phyloP scores from a whole-genome alignment of 768 basidiomycete species.

The Russula olivacea region DNA sequence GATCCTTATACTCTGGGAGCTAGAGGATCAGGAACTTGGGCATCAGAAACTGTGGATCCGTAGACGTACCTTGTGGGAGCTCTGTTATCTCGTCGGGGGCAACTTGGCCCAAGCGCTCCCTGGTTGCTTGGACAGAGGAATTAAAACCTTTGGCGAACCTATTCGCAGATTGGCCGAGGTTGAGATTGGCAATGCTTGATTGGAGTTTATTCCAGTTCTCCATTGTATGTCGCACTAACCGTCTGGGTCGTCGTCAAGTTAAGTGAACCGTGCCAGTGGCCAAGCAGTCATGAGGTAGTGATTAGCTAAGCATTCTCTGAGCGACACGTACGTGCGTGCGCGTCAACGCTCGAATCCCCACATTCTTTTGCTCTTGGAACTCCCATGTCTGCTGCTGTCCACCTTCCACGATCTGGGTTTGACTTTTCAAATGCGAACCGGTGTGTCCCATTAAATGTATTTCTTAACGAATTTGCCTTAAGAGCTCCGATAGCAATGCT shows the following conservation, averaged over 20 bases:
- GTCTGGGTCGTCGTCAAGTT: slow-evolving; percentile 8
- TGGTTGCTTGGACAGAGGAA: slow-evolving; percentile 79
- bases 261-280: neutral
- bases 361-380: neutral
- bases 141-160: slow-evolving; percentile 76
- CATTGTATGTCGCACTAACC: slow-evolving; percentile 29
- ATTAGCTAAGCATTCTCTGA: slow-evolving; percentile 6
- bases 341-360: neutral
- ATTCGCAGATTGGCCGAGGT: slow-evolving; percentile 68
- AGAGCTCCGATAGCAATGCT: slow-evolving; percentile 48
- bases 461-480: neutral
- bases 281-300: neutral
- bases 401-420: slow-evolving; percentile 52
- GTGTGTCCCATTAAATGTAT: slow-evolving; percentile 34
- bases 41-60: neutral
- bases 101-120: slow-evolving; percentile 83
- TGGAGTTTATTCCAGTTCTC: slow-evolving; percentile 63
- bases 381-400: slow-evolving; percentile 43
- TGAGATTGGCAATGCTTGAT: slow-evolving; percentile 55
- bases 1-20: slow-evolving; percentile 83
- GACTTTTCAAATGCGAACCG: slow-evolving; percentile 72
- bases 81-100: slow-evolving; percentile 93
- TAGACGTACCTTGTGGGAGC: slow-evolving; percentile 64
- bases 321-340: slow-evolving; percentile 22
- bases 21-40: neutral